Evolutionary conservation across 73 alveolate species (phyloP), one percentile per base, ranked within the genome.

Genomic region (Paramecium octaurelia): DNA sequence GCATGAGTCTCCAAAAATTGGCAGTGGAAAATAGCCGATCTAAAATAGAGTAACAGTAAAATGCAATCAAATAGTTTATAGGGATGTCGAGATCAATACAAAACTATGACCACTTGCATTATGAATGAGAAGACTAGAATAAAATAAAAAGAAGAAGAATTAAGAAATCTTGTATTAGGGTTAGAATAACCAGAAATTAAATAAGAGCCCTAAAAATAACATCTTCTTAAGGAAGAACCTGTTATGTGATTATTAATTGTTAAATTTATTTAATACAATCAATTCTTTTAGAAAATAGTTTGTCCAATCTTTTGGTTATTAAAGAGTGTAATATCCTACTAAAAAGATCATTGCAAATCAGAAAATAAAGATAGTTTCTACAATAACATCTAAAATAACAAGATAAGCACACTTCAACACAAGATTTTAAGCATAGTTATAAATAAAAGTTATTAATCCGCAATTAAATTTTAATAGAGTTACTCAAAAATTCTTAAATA

Each of bases 1-100:
- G 94, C 29, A 9, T 89, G 68, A 70, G 92, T 71, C 43, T 89
- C 8, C 58, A 89, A 54, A 70, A 46, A 89, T 64, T 70, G 57
- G 94, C 94, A 10, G 94, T 83, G 23, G 94, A 89, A 71, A 89
- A 89, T 89, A 44, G 85, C 42, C 71, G 94, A 89, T 44, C 85
- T 38, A 89, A 89, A 21, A 70, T 89, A 71, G 94, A 89, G 94
- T 89, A 89, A 70, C 46, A 64, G 31, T 58, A 54, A 86, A 27
- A 27, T 86, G 9, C 54, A 36, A 21, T 24, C 12, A 21, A 34
- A 71, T 89, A 89, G 94, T 70, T 89, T 89, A 31, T 89, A 89
- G 58, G 94, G 94, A 44, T 89, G 94, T 70, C 46, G 88, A 71
- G 70, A 71, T 50, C 34, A 89, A 71, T 89, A 89, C 31, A 44